Conservation (phyloP, 768 basidiomycete species). For the Russula virescens region DNA sequence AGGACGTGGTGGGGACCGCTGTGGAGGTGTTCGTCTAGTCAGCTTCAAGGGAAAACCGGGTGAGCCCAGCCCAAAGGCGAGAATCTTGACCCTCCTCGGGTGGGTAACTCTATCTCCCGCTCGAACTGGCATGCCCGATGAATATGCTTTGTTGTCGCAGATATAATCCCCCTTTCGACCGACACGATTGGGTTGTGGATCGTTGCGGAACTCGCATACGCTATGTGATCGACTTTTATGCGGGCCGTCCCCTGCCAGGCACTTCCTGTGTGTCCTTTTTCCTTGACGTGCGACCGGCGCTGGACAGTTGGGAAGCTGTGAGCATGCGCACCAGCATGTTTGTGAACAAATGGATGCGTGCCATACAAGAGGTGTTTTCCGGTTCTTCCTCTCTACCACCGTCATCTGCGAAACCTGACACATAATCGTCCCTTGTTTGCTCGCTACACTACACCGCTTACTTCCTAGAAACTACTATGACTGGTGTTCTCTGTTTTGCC, state of each 20-base stretch:
- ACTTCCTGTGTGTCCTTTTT: constrained; percentile 73
- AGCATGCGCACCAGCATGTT: constrained; percentile 68
- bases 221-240: constrained; percentile 98
- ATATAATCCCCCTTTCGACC: constrained; percentile 91
- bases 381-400: constrained; percentile 23
- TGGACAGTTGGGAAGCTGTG: constrained; percentile 92
- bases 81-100: constrained; percentile 82
- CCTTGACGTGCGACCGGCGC: constrained; percentile 88
- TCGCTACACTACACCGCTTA: not conserved
- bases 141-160: constrained; percentile 37
- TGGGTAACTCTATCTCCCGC: constrained; percentile 36
- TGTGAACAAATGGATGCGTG: constrained; percentile 37
- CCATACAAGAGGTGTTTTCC: constrained; percentile 7
- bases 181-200: constrained; percentile 96
- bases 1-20: constrained; percentile 73
- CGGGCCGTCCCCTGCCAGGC: constrained; percentile 53
- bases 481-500: too few species aligned
- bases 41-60: constrained; percentile 88
- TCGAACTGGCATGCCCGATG: constrained; percentile 5
- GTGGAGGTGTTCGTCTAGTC: constrained; percentile 76
- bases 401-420: constrained; percentile 8
- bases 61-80: constrained; percentile 74
- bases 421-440: too few species aligned
- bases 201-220: constrained; percentile 84
- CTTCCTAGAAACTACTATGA: not conserved